A percentile compares a stretch with the other conserved stretches of the same genome.
Conservation (phyloP, 2,329 filamentous ascomycete genomes). For the Capronia americana region DNA sequence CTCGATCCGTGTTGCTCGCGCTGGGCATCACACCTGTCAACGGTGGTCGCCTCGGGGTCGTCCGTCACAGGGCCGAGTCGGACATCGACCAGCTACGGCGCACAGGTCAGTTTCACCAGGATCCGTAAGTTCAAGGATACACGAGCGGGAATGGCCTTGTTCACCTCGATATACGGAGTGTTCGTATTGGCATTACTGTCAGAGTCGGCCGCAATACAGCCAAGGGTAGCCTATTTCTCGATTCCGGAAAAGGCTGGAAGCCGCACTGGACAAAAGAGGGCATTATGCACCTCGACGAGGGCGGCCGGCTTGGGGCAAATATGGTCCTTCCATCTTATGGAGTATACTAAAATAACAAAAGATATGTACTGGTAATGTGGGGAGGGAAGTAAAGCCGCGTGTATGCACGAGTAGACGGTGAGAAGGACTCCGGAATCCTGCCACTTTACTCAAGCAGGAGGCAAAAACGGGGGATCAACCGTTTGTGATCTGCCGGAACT, state of each 20-base stretch:
- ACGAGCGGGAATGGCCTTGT: background rate
- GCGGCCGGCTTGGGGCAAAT: background rate
- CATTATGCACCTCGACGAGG: background rate
- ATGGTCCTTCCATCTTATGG: background rate
- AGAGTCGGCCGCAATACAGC: background rate
- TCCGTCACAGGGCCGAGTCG: background rate
- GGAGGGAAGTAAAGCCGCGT: background rate
- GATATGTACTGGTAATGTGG: background rate
- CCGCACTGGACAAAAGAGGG: background rate
- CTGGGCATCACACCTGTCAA: background rate
- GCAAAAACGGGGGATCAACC: background rate
- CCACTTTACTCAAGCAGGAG: background rate
- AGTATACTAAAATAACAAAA: background rate
- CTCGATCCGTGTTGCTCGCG: background rate
- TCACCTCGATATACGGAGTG: background rate
- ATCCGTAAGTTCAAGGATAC: background rate
- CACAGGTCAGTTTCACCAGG: background rate
- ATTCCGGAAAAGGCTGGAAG: background rate
- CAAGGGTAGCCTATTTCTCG: background rate
- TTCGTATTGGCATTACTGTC: background rate
- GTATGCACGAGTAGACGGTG: background rate
- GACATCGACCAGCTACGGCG: background rate
- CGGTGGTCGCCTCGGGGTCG: background rate
- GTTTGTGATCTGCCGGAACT: background rate
- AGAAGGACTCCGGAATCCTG: background rate